phyloP scores from a whole-genome alignment of 192 early-diverging fungal species.

The Coemansia umbellata region DNA sequence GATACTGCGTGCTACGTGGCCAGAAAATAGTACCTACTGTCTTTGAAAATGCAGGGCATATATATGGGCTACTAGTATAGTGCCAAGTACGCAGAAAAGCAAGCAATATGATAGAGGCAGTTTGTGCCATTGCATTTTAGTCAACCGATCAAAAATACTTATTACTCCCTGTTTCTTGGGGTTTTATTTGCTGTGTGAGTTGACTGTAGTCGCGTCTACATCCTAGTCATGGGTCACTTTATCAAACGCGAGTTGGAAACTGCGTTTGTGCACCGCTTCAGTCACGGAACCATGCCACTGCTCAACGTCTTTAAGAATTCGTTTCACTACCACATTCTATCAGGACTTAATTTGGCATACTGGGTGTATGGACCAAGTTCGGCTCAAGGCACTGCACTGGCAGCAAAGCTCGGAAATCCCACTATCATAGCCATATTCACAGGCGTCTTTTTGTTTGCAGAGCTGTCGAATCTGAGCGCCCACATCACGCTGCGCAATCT shows the following conservation, averaged over 20 bases:
- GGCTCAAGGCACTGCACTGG: conserved; percentile 46
- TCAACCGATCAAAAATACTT: too few relatives aligned
- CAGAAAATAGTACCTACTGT: not conserved
- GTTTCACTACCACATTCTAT: conserved; percentile 86
- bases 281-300: conserved; percentile 94
- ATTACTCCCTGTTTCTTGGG: not conserved
- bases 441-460: conserved; percentile 53
- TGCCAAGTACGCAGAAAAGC: too few relatives aligned
- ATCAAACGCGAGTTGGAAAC: conserved; percentile 92
- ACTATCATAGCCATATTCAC: conserved; percentile 27
- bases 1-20: conserved; percentile 4
- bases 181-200: conserved; percentile 1
- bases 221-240: conserved; percentile 79
- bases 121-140: too few relatives aligned
- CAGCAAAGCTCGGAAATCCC: conserved; percentile 45
- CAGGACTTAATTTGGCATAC: conserved; percentile 80
- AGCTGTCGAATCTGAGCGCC: conserved; percentile 80
- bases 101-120: too few relatives aligned
- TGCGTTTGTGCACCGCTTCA: conserved; percentile 88
- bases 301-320: conserved; percentile 94
- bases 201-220: conserved; percentile 58
- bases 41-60: not conserved
- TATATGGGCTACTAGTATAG: too few relatives aligned
- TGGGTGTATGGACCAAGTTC: conserved; percentile 82
- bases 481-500: conserved; percentile 88